A percentile compares a stretch with the other conserved stretches of the same genome.
phyloP scores from a whole-genome alignment of 2,329 filamentous ascomycete genomes.

The Fusarium sulawesiense region DNA sequence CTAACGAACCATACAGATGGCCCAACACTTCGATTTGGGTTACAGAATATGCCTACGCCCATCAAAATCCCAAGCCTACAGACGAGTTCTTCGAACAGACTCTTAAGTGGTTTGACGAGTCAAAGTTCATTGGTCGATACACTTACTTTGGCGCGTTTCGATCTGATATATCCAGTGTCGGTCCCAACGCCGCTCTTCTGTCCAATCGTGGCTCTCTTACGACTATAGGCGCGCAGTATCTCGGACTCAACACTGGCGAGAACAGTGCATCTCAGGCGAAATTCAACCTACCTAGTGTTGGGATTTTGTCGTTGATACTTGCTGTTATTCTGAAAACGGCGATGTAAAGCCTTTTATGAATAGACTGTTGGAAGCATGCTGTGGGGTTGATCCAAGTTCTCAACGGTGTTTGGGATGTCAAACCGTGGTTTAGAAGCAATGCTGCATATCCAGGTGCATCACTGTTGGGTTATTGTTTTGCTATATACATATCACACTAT shows the following conservation, averaged over 20 bases:
- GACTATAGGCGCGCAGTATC: conserved; percentile 81
- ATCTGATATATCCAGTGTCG: conserved; percentile 76
- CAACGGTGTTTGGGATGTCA: neutral
- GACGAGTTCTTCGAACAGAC: conserved; percentile 76
- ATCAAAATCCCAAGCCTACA: conserved; percentile 66
- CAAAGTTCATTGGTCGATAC: conserved; percentile 71
- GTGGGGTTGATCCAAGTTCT: neutral
- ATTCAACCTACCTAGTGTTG: neutral
- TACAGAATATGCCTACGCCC: conserved; percentile 77
- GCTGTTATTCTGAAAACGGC: conserved; percentile 4
- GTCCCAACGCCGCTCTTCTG: conserved; percentile 77
- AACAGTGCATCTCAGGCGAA: conserved; percentile 33
- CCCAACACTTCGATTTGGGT: conserved; percentile 76
- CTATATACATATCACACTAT: neutral
- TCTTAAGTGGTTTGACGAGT: conserved; percentile 71
- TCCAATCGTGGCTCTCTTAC: conserved; percentile 75
- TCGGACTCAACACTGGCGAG: conserved; percentile 65
- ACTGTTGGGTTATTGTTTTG: neutral
- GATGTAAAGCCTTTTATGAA: neutral
- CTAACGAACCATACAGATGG: conserved; percentile 56
- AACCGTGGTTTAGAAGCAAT: neutral
- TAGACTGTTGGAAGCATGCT: neutral
- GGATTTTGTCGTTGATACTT: conserved; percentile 14
- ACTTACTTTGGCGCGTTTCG: conserved; percentile 82
- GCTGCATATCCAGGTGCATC: neutral